phyloP scores from a whole-genome alignment of 1,284 basidiomycete species.

The Ganoderma boninense region DNA sequence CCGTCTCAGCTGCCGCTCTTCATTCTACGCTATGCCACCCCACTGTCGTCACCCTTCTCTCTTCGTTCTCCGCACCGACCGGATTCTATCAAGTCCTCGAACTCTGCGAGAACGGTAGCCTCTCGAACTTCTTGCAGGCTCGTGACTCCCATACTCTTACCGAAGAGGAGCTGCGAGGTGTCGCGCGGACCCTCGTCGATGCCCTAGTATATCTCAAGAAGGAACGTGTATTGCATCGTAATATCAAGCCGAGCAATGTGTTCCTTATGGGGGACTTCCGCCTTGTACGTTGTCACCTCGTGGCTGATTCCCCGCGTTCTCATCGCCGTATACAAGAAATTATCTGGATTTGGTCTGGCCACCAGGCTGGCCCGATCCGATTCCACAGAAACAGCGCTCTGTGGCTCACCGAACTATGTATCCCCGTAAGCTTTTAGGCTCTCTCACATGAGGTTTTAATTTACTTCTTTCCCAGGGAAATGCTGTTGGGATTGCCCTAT shows the following conservation, averaged over 20 bases:
- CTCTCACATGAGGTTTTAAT: background rate
- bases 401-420: slow-evolving; percentile 33
- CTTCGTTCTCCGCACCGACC: slow-evolving; percentile 45
- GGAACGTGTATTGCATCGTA: slow-evolving; percentile 42
- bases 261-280: slow-evolving; percentile 36
- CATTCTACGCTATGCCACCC: slow-evolving; percentile 59
- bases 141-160: slow-evolving; percentile 36
- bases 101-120: slow-evolving; percentile 51
- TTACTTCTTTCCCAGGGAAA: slow-evolving; percentile 33
- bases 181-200: slow-evolving; percentile 50
- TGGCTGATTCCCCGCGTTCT: background rate
- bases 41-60: slow-evolving; percentile 56
- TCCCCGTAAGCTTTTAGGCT: slow-evolving; percentile 36
- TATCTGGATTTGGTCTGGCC: slow-evolving; percentile 38
- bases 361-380: slow-evolving; percentile 23
- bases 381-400: slow-evolving; percentile 28
- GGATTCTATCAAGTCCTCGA: slow-evolving; percentile 54
- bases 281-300: slow-evolving; percentile 30
- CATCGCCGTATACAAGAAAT: slow-evolving; percentile 34
- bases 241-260: slow-evolving; percentile 38
- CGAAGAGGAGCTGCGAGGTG: slow-evolving; percentile 48
- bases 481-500: slow-evolving; percentile 33
- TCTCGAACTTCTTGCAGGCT: slow-evolving; percentile 43
- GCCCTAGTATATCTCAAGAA: slow-evolving; percentile 54
- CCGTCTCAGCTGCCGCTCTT: slow-evolving; percentile 35